A percentile compares a stretch with the other conserved stretches of the same genome.
Conservation (phyloP, 441 rosid genomes). For the Erodium trifolium region DNA sequence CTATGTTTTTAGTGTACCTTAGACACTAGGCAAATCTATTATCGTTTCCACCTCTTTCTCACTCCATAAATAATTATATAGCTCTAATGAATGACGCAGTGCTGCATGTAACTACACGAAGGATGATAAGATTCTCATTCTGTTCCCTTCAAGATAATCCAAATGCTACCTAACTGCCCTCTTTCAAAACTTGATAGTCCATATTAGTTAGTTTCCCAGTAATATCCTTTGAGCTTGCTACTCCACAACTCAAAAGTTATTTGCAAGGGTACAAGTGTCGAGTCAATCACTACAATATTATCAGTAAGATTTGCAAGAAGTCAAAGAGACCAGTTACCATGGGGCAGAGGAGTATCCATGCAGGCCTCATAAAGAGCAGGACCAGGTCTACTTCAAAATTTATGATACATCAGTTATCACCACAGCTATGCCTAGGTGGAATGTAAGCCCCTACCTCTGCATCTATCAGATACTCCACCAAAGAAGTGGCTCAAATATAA, state of each 20-base stretch:
- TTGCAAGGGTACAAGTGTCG: background rate
- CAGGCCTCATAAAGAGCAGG: background rate
- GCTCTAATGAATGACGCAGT: background rate
- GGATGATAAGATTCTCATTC: background rate
- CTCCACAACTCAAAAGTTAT: background rate
- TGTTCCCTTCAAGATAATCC: background rate
- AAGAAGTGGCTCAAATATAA: background rate
- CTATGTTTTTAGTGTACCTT: background rate
- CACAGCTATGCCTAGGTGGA: background rate
- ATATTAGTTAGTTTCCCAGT: background rate
- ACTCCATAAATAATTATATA: background rate
- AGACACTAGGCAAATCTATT: background rate
- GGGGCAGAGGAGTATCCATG: background rate
- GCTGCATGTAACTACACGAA: background rate
- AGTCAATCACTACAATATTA: background rate
- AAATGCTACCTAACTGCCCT: background rate
- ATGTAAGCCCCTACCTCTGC: background rate
- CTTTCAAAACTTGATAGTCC: background rate
- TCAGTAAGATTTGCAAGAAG: background rate
- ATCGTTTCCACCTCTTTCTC: background rate
- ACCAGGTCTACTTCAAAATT: background rate
- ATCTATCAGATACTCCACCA: background rate
- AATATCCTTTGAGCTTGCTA: background rate
- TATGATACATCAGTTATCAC: background rate
- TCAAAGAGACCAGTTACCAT: background rate